A percentile compares a stretch with the other conserved stretches of the same genome.
Conservation (phyloP, 2,329 filamentous ascomycete species). For the Xylaria sp. region DNA sequence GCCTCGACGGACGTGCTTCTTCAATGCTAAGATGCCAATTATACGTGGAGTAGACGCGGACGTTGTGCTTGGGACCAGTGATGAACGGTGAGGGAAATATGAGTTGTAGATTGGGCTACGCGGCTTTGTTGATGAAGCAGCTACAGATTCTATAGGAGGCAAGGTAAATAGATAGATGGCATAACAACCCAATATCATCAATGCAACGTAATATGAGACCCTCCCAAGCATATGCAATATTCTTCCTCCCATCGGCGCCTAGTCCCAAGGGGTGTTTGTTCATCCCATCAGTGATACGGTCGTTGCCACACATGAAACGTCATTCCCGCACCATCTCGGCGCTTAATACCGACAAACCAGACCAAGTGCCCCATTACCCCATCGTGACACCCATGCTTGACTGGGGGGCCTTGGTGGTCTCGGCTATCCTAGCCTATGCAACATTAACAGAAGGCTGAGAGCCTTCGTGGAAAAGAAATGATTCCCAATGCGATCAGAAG, state of each 20-base stretch:
- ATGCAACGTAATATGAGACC: slow-evolving; percentile 24
- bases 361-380: slow-evolving; percentile 13
- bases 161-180: slow-evolving; percentile 4
- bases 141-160: slow-evolving; percentile 25
- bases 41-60: background rate
- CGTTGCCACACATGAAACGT: slow-evolving; percentile 36
- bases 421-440: slow-evolving; percentile 29
- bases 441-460: slow-evolving; percentile 27
- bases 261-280: slow-evolving; percentile 23
- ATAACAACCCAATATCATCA: slow-evolving; percentile 19
- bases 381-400: slow-evolving; percentile 26
- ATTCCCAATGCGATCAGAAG: slow-evolving; percentile 50
- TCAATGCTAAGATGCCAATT: slow-evolving; percentile 2
- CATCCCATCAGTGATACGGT: slow-evolving; percentile 32
- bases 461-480: slow-evolving; percentile 32
- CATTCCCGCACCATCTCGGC: slow-evolving; percentile 31
- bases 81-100: background rate
- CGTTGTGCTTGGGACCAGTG: background rate
- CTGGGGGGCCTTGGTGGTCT: slow-evolving; percentile 4
- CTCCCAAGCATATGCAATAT: slow-evolving; percentile 26
- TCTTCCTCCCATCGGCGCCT: slow-evolving; percentile 23
- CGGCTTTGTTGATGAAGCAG: slow-evolving; percentile 20
- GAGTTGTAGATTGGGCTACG: slow-evolving; percentile 18
- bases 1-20: slow-evolving; percentile 9
- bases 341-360: slow-evolving; percentile 31